Evolutionary conservation across 1,139 yeast species (phyloP).

Genomic region (Zygoascus meyerae): DNA sequence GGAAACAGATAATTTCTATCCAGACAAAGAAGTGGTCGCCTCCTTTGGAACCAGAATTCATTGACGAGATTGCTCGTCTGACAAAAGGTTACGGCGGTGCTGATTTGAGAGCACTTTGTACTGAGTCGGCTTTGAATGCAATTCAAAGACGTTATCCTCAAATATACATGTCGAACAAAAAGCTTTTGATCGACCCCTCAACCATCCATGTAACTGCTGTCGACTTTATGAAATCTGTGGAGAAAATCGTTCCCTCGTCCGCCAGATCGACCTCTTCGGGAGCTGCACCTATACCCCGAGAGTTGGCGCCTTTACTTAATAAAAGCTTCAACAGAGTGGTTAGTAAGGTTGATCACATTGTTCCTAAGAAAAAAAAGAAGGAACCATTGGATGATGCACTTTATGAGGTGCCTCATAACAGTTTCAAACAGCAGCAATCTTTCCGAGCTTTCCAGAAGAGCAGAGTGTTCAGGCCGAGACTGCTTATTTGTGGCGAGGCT

Average conservation of each 20-base stretch:
- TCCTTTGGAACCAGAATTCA: slow-evolving; percentile 51
- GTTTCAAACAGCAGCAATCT: slow-evolving; percentile 63
- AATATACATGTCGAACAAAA: slow-evolving; percentile 72
- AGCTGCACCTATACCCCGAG: slow-evolving; percentile 75
- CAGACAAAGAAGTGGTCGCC: slow-evolving; percentile 91
- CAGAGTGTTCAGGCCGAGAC: slow-evolving; percentile 75
- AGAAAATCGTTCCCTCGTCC: slow-evolving; percentile 86
- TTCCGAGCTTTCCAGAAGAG: slow-evolving; percentile 48
- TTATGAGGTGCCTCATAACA: slow-evolving; percentile 60
- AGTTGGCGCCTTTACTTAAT: slow-evolving; percentile 57
- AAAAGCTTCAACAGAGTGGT: slow-evolving; percentile 45
- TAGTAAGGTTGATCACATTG: slow-evolving; percentile 46
- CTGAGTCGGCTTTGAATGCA: slow-evolving; percentile 90
- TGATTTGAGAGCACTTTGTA: slow-evolving; percentile 86
- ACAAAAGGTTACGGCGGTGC: slow-evolving; percentile 99
- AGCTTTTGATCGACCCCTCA: slow-evolving; percentile 65
- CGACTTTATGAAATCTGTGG: slow-evolving; percentile 83
- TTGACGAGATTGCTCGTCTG: slow-evolving; percentile 63
- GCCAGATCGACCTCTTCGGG: slow-evolving; percentile 75
- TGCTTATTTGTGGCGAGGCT: slow-evolving; percentile 63
- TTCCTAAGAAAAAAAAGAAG: slow-evolving; percentile 58
- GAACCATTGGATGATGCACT: slow-evolving; percentile 66
- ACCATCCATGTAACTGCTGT: slow-evolving; percentile 71
- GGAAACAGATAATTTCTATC: slow-evolving; percentile 70
- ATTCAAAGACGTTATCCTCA: slow-evolving; percentile 93